Conservation (phyloP, 148 eudicot species). For the Tetragonia tetragonoides region DNA sequence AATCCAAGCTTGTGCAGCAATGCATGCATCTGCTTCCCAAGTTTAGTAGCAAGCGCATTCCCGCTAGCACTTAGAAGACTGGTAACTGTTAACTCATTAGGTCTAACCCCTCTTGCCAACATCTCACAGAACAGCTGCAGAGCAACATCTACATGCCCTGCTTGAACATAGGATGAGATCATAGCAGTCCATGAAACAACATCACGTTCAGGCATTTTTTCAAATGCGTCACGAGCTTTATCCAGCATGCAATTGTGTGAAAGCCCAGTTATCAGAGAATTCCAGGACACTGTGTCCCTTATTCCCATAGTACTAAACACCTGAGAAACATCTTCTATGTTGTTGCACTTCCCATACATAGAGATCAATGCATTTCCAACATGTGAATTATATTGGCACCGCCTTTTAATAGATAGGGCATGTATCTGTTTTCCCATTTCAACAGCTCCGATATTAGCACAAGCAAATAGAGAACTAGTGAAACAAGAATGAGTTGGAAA, state of each 20-base stretch:
- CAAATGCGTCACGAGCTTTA: slow-evolving; percentile 34
- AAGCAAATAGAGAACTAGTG: slow-evolving; percentile 40
- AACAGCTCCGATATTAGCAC: slow-evolving; percentile 39
- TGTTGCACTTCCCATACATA: slow-evolving; percentile 42
- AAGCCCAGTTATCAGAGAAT: slow-evolving; percentile 35
- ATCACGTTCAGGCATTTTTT: slow-evolving; percentile 43
- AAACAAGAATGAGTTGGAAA: slow-evolving; percentile 39
- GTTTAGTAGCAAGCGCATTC: slow-evolving; percentile 26
- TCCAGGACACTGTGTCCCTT: slow-evolving; percentile 41
- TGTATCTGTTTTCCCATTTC: slow-evolving; percentile 44
- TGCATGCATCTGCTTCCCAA: slow-evolving; percentile 50
- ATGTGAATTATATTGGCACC: slow-evolving; percentile 29
- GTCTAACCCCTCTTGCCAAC: slow-evolving; percentile 31
- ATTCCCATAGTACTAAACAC: slow-evolving; percentile 35
- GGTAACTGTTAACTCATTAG: slow-evolving; percentile 37
- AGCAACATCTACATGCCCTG: slow-evolving; percentile 30
- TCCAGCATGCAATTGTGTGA: slow-evolving; percentile 34
- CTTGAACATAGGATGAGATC: slow-evolving; percentile 34
- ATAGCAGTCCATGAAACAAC: slow-evolving; percentile 46
- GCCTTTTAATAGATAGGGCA: slow-evolving; percentile 35
- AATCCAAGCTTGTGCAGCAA: slow-evolving; percentile 43
- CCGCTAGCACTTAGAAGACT: slow-evolving; percentile 39
- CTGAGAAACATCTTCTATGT: slow-evolving; percentile 38
- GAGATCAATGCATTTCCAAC: slow-evolving; percentile 37
- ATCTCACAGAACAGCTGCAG: slow-evolving; percentile 33